phyloP scores from a whole-genome alignment of 306 rosid genomes.

The Trichosanthes truncata region DNA sequence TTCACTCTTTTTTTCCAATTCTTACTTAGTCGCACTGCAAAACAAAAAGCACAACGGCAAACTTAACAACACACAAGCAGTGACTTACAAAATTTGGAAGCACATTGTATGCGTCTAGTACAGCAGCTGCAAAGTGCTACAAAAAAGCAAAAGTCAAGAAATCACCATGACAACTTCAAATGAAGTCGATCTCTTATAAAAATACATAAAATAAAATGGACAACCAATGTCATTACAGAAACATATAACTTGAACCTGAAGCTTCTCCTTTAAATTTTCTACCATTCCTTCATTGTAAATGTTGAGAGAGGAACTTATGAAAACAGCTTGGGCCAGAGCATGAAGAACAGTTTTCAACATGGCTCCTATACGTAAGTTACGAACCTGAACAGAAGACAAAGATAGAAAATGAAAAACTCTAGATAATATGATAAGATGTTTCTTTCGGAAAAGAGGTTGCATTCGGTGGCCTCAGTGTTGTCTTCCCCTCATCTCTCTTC shows the following conservation, averaged over 20 bases:
- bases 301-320: slow-evolving; percentile 42
- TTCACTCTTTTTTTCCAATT: background rate
- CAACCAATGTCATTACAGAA: background rate
- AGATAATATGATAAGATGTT: background rate
- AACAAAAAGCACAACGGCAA: background rate
- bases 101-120: slow-evolving; percentile 75
- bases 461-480: no score
- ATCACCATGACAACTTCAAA: background rate
- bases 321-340: slow-evolving; percentile 77
- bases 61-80: background rate
- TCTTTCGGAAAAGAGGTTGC: no score
- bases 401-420: slow-evolving; percentile 5
- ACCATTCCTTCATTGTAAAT: slow-evolving; percentile 31
- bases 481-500: no score
- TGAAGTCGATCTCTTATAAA: background rate
- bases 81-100: slow-evolving; percentile 68
- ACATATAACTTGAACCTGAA: slow-evolving; percentile 43
- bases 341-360: slow-evolving; percentile 87
- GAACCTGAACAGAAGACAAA: slow-evolving; percentile 39
- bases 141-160: slow-evolving; percentile 1
- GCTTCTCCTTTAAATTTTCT: slow-evolving; percentile 55
- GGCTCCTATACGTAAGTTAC: slow-evolving; percentile 85
- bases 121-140: slow-evolving; percentile 52
- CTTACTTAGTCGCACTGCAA: background rate
- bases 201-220: background rate